These are phyloP conservation scores for Phytopythium sindhum DNA, from an alignment of 352 stramenopile species.

Conservation along the genomic window DNA sequence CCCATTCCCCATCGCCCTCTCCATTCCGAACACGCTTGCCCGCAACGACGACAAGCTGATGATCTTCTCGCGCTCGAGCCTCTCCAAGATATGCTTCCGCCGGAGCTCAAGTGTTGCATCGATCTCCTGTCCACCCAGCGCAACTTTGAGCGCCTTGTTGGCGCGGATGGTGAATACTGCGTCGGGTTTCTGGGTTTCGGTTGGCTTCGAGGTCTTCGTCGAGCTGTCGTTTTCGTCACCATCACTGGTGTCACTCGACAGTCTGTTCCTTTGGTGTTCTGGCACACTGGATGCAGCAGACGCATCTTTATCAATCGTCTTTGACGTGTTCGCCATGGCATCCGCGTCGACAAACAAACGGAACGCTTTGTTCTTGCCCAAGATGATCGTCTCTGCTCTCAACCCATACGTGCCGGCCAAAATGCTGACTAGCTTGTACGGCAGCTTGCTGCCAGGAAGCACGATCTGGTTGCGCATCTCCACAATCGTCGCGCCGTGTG, in stretches of 20 bases:
- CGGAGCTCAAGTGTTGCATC: conserved; percentile 58
- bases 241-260: neutral
- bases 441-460: conserved; percentile 69
- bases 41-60: conserved; percentile 75
- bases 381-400: conserved; percentile 69
- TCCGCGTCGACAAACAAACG: conserved; percentile 49
- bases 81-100: conserved; percentile 57
- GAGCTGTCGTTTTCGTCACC: neutral
- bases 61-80: conserved; percentile 63
- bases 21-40: conserved; percentile 77
- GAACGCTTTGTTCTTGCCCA: conserved; percentile 83
- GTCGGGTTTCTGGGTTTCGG: conserved; percentile 8
- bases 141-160: conserved; percentile 56
- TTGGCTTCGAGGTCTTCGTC: neutral
- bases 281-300: neutral
- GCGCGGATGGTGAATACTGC: conserved; percentile 35
- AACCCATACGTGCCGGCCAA: conserved; percentile 66
- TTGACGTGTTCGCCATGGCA: conserved; percentile 2
- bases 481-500: conserved; percentile 64
- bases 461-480: conserved; percentile 71
- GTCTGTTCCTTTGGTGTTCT: neutral
- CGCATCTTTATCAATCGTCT: neutral
- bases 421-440: conserved; percentile 73
- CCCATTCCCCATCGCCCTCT: conserved; percentile 11
- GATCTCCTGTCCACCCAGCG: conserved; percentile 50